A percentile compares a stretch with the other conserved stretches of the same genome.
phyloP scores from a whole-genome alignment of 1,139 yeast species.

The Waltiozyma sp. region DNA sequence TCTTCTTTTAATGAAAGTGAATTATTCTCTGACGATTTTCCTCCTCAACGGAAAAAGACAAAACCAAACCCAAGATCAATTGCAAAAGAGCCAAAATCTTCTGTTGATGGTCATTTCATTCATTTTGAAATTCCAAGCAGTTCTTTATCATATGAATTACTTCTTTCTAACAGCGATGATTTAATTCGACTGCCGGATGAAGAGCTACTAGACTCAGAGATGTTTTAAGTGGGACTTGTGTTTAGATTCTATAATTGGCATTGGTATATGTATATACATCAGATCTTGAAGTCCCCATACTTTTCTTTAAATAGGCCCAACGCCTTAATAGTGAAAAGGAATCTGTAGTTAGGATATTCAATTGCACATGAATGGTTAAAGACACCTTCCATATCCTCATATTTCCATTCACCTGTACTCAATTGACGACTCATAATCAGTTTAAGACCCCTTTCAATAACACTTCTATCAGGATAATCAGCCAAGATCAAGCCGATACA shows the following conservation, averaged over 20 bases:
- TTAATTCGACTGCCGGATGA: too few species aligned
- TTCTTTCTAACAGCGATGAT: too few species aligned
- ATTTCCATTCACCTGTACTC: slow-evolving; percentile 74
- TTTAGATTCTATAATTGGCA: too few species aligned
- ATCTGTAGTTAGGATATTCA: slow-evolving; percentile 90
- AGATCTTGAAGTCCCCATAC: slow-evolving; percentile 6
- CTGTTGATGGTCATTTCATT: not conserved
- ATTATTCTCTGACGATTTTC: not conserved
- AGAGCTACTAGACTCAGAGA: too few species aligned
- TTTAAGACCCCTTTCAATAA: slow-evolving; percentile 53
- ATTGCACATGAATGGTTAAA: slow-evolving; percentile 92
- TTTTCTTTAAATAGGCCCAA: slow-evolving; percentile 52
- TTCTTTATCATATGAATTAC: too few species aligned
- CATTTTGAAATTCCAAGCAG: not conserved
- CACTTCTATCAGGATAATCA: slow-evolving; percentile 58
- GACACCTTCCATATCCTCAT: slow-evolving; percentile 87
- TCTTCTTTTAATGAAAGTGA: not conserved
- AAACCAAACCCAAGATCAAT: not conserved
- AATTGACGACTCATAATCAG: slow-evolving; percentile 61
- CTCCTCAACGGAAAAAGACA: not conserved
- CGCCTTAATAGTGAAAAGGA: slow-evolving; percentile 86
- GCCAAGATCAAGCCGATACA: slow-evolving; percentile 73
- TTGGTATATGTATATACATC: too few species aligned
- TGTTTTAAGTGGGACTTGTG: too few species aligned
- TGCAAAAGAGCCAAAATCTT: not conserved